Conservation (phyloP, 2,329 filamentous ascomycete species). For the Beauveria bassiana region DNA sequence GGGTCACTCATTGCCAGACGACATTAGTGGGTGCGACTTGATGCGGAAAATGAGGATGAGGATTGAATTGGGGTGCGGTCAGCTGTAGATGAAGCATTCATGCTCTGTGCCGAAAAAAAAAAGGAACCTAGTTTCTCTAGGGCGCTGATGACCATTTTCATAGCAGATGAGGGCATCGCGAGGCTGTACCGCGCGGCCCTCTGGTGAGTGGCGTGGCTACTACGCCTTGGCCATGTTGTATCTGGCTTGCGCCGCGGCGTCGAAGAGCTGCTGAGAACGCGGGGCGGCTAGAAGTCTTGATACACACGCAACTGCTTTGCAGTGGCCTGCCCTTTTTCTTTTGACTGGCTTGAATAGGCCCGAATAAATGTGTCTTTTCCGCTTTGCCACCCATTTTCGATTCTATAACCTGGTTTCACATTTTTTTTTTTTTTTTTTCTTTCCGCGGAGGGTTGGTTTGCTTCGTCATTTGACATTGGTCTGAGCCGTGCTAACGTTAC, state of each 20-base stretch:
- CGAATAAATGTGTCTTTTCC: too few species aligned
- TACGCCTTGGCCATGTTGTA: not conserved
- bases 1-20: not conserved
- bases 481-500: too few species aligned
- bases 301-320: not conserved
- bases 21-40: not conserved
- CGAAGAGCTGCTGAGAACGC: not conserved
- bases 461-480: too few species aligned
- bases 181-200: not conserved
- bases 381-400: too few species aligned
- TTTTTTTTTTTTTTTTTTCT: too few species aligned
- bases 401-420: too few species aligned
- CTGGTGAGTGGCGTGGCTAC: not conserved
- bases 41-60: not conserved
- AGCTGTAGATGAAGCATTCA: not conserved
- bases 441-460: too few species aligned
- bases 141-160: not conserved
- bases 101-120: not conserved
- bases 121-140: not conserved
- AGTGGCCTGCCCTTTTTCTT: not conserved
- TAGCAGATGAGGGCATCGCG: not conserved
- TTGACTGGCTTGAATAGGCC: too few species aligned
- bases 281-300: not conserved
- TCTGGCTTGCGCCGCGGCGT: not conserved
- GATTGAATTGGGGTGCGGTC: too few species aligned